A percentile compares a stretch with the other conserved stretches of the same genome.
Evolutionary conservation across 495 filamentous ascomycete genomes (phyloP).

Genomic region (Aspergillus mulundensis): DNA sequence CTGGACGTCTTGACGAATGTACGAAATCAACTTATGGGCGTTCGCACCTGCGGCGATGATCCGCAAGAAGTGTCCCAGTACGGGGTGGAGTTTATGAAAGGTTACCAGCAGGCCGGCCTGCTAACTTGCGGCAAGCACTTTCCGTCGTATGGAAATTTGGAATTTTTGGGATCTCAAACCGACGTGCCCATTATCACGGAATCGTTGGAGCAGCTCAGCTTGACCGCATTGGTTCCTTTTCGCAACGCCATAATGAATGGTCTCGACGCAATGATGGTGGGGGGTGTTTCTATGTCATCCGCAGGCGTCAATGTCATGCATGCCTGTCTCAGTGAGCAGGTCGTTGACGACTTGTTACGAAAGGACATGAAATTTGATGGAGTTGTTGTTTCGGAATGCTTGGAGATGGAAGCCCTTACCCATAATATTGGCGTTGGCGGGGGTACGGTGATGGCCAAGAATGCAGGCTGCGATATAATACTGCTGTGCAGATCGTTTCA

Average conservation of each 20-base stretch:
- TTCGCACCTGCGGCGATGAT: slow-evolving; percentile 78
- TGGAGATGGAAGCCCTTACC: slow-evolving; percentile 91
- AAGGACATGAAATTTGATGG: slow-evolving; percentile 81
- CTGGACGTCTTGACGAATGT: slow-evolving; percentile 89
- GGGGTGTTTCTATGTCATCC: slow-evolving; percentile 81
- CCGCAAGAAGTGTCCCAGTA: slow-evolving; percentile 87
- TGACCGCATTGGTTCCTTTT: slow-evolving; percentile 81
- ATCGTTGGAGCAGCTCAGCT: slow-evolving; percentile 77
- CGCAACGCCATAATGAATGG: slow-evolving; percentile 79
- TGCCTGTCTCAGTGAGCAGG: slow-evolving; percentile 84
- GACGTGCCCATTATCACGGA: slow-evolving; percentile 92
- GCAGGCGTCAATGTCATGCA: slow-evolving; percentile 88
- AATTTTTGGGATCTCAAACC: slow-evolving; percentile 78
- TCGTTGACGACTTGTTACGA: slow-evolving; percentile 78
- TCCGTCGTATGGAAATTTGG: slow-evolving; percentile 87
- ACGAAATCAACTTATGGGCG: slow-evolving; percentile 79
- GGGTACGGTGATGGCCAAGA: slow-evolving; percentile 89
- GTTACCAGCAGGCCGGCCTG: slow-evolving; percentile 80
- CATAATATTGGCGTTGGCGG: slow-evolving; percentile 91
- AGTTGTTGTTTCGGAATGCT: slow-evolving; percentile 87
- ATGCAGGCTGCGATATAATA: slow-evolving; percentile 84
- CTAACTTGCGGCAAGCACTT: slow-evolving; percentile 91
- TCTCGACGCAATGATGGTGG: slow-evolving; percentile 88
- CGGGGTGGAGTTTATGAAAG: slow-evolving; percentile 81
- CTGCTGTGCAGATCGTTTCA: slow-evolving; percentile 80